Conservation (phyloP, 495 filamentous ascomycete species). For the Jackrogersella minutella region DNA sequence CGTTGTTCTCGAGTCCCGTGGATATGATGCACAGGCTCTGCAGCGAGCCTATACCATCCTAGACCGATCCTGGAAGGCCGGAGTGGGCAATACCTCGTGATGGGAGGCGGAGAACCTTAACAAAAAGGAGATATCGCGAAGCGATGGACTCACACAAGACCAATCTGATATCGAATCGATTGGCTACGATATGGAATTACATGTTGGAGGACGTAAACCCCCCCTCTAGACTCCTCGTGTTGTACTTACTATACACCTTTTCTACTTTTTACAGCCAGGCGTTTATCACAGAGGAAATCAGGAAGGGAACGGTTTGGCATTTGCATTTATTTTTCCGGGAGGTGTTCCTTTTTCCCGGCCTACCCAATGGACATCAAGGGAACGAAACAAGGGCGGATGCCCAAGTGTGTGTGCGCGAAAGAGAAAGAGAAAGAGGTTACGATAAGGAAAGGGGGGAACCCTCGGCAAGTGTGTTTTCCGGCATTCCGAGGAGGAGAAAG, state of each 20-base stretch:
- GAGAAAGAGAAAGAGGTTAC: no score
- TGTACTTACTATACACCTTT: constrained; percentile 41
- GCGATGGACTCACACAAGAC: not conserved
- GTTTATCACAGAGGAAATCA: constrained; percentile 41
- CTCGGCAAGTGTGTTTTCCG: not conserved
- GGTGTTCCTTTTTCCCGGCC: constrained; percentile 19
- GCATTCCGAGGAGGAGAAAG: not conserved
- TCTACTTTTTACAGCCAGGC: constrained; percentile 43
- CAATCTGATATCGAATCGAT: not conserved
- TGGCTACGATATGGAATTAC: not conserved
- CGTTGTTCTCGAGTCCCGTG: constrained; percentile 67
- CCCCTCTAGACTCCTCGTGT: constrained; percentile 16
- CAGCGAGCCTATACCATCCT: constrained; percentile 62
- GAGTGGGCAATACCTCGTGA: constrained; percentile 25
- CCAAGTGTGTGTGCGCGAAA: not conserved
- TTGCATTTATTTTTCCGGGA: no score
- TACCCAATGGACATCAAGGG: not conserved
- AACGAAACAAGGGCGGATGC: not conserved
- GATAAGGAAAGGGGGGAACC: not conserved
- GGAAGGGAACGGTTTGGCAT: constrained; percentile 35
- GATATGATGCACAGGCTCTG: constrained; percentile 61
- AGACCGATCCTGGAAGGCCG: constrained; percentile 49
- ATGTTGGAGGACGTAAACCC: not conserved
- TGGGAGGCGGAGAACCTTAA: not conserved
- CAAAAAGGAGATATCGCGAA: not conserved